Evolutionary conservation across 257 asterid genomes (phyloP).

Genomic region (Mentha longifolia): DNA sequence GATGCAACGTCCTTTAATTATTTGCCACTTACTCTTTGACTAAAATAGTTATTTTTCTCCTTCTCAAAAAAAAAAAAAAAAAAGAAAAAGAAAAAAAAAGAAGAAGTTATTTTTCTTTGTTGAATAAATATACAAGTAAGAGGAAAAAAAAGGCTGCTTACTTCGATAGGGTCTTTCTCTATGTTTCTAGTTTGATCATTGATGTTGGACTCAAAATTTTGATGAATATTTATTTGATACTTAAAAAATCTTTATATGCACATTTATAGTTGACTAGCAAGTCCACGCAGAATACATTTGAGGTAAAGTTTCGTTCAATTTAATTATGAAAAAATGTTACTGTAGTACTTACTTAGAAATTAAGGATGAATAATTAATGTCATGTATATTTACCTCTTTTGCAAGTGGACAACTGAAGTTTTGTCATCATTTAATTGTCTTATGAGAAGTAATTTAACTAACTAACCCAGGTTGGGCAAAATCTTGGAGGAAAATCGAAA

Average conservation of each 20-base stretch:
- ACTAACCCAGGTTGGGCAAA: background rate
- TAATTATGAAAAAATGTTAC: background rate
- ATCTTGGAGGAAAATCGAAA: background rate
- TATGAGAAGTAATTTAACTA: background rate
- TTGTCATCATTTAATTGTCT: background rate
- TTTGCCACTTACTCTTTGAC: constrained; percentile 45
- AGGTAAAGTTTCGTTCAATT: constrained; percentile 6
- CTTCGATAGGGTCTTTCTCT: background rate
- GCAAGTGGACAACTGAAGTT: background rate
- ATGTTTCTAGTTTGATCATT: background rate
- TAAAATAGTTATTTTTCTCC: constrained; percentile 41
- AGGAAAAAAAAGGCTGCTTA: too few species aligned
- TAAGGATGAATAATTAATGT: background rate
- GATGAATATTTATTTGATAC: background rate
- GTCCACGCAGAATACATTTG: constrained; percentile 7
- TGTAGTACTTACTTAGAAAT: background rate
- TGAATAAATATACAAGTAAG: background rate
- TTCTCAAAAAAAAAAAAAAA: too few species aligned
- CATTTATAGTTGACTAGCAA: background rate
- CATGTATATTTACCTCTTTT: background rate
- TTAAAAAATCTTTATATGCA: too few species aligned
- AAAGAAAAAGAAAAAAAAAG: too few species aligned
- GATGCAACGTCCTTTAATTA: constrained; percentile 5
- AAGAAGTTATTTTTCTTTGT: too few species aligned
- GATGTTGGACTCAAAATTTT: background rate